phyloP scores from a whole-genome alignment of 2,329 filamentous ascomycete species.

The Penicillium palitans region DNA sequence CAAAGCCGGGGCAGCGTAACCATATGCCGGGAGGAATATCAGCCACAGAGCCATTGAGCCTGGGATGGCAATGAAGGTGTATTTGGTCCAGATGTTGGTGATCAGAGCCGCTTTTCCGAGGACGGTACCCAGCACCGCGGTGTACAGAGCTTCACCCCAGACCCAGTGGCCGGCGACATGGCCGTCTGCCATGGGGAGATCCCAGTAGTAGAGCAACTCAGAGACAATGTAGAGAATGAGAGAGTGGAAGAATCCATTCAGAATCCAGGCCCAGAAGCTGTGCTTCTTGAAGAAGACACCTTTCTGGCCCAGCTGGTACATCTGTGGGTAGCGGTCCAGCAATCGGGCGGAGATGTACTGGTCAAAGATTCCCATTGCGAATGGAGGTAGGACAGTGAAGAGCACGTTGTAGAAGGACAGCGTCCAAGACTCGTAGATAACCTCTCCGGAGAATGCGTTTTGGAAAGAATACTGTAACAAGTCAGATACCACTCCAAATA shows the following conservation, averaged over 20 bases:
- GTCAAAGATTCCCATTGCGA: slow-evolving; percentile 94
- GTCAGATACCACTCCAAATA: slow-evolving; percentile 14
- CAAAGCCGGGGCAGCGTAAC: slow-evolving; percentile 77
- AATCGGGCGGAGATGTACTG: slow-evolving; percentile 95
- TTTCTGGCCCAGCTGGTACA: slow-evolving; percentile 90
- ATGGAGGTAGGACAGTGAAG: slow-evolving; percentile 89
- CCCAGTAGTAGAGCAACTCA: slow-evolving; percentile 76
- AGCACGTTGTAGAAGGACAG: slow-evolving; percentile 99
- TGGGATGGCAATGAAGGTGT: slow-evolving; percentile 91
- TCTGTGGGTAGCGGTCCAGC: slow-evolving; percentile 91
- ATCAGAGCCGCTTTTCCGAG: slow-evolving; percentile 92
- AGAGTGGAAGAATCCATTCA: slow-evolving; percentile 94
- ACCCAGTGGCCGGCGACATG: slow-evolving; percentile 91
- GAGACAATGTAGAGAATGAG: slow-evolving; percentile 86
- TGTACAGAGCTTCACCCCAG: slow-evolving; percentile 95
- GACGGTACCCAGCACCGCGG: slow-evolving; percentile 86
- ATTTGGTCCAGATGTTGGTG: slow-evolving; percentile 98
- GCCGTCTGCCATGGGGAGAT: slow-evolving; percentile 76
- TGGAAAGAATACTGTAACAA: slow-evolving; percentile 82
- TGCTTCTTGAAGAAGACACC: slow-evolving; percentile 92
- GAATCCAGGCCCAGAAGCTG: slow-evolving; percentile 89
- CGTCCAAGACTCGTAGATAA: slow-evolving; percentile 99
- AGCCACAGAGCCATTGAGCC: slow-evolving; percentile 92
- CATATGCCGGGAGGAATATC: slow-evolving; percentile 84
- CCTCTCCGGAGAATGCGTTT: slow-evolving; percentile 95